phyloP scores from a whole-genome alignment of 495 filamentous ascomycete genomes.

The Ramalina intermedia region DNA sequence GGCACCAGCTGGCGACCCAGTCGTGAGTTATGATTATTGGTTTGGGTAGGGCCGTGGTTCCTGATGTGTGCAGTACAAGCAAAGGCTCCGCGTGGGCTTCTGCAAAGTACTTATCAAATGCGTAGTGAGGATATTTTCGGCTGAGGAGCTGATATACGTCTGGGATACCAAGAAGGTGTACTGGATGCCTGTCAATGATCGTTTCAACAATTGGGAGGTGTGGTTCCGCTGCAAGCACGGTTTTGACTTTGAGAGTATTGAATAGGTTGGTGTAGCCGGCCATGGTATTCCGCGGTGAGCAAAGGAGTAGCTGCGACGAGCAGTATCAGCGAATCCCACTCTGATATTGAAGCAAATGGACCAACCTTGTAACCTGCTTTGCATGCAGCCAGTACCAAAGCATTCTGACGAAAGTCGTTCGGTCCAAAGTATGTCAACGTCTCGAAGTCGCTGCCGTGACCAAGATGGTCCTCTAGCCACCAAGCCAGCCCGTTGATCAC shows the following conservation, averaged over 20 bases:
- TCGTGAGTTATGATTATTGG: conserved; percentile 23
- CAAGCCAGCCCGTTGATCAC: conserved; percentile 18
- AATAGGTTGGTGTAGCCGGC: conserved; percentile 20
- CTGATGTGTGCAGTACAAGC: conserved; percentile 25
- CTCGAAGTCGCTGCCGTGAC: conserved; percentile 17
- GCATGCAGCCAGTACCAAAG: conserved; percentile 26
- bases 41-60: conserved; percentile 27
- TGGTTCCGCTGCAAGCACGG: conserved; percentile 14
- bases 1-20: conserved; percentile 9
- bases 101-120: conserved; percentile 18
- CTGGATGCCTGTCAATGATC: conserved; percentile 10
- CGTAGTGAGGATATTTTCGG: conserved; percentile 12
- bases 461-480: conserved; percentile 23
- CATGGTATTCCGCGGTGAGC: conserved; percentile 23
- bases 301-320: conserved; percentile 18
- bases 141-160: conserved; percentile 17
- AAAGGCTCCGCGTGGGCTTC: conserved; percentile 17
- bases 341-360: not conserved
- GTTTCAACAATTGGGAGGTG: conserved; percentile 9
- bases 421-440: conserved; percentile 29
- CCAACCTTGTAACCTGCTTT: conserved; percentile 33
- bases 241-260: conserved; percentile 14
- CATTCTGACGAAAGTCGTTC: conserved; percentile 29
- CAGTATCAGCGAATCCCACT: too few species aligned
- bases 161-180: conserved; percentile 15